phyloP scores from a whole-genome alignment of 208 protist species.

The Leishmania major region DNA sequence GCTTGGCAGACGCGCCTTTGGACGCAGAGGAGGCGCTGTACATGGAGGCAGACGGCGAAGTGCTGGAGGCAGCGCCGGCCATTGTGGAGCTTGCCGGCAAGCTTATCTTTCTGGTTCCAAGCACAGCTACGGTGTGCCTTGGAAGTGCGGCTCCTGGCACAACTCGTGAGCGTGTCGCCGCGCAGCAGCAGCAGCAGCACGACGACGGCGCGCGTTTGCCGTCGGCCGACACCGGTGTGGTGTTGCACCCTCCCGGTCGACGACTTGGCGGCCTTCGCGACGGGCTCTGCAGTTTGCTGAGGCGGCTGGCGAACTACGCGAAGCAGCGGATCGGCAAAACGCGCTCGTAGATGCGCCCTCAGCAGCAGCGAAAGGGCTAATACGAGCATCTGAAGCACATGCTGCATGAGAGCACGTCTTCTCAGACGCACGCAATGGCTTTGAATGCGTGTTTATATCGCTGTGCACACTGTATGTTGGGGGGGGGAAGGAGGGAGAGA shows the following conservation, averaged over 20 bases:
- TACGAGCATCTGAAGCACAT: background rate
- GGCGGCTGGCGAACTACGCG: background rate
- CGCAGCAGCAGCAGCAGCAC: background rate
- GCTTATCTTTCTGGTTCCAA: constrained; percentile 56
- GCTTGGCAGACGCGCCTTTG: background rate
- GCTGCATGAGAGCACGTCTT: background rate
- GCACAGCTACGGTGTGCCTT: constrained; percentile 13
- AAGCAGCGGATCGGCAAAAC: constrained; percentile 1
- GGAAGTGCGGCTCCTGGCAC: constrained; percentile 41
- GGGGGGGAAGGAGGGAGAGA: no score
- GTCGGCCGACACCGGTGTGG: background rate
- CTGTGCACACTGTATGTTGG: background rate
- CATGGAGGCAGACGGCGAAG: constrained; percentile 80
- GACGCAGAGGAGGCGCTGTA: constrained; percentile 19
- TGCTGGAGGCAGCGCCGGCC: constrained; percentile 68
- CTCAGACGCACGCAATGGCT: background rate
- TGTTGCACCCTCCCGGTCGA: background rate
- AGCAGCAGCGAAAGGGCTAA: background rate
- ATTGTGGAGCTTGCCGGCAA: constrained; percentile 64
- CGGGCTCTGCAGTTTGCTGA: background rate
- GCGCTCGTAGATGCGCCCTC: no score
- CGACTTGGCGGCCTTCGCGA: background rate
- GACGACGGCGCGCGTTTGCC: background rate
- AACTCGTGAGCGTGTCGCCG: constrained; percentile 18
- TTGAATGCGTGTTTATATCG: background rate